phyloP scores from a whole-genome alignment of 2,329 filamentous ascomycete genomes.

The Ophiostoma novo-ulmi region DNA sequence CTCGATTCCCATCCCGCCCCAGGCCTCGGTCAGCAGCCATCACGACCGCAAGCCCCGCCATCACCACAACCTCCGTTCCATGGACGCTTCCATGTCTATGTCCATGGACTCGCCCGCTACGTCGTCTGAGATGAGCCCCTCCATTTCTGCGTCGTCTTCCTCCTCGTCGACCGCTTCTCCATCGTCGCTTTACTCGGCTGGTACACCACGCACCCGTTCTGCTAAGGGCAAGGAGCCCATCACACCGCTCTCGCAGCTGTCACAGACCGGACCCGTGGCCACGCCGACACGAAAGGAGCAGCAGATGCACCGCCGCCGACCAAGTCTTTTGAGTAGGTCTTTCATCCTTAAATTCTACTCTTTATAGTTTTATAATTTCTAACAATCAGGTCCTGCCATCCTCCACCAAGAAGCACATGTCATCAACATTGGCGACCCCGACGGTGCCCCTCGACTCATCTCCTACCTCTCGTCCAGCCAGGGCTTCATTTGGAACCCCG shows the following conservation, averaged over 20 bases:
- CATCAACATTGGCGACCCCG: slow-evolving; percentile 69
- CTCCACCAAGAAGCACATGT: slow-evolving; percentile 73
- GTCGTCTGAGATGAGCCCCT: slow-evolving; percentile 22
- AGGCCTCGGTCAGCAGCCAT: slow-evolving; percentile 24
- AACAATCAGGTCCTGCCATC: slow-evolving; percentile 59
- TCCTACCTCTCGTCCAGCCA: slow-evolving; percentile 75
- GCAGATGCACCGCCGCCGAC: slow-evolving; percentile 51
- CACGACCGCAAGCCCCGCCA: slow-evolving; percentile 24
- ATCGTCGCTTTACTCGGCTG: slow-evolving; percentile 45
- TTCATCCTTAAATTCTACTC: not conserved
- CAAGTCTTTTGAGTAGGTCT: slow-evolving; percentile 57
- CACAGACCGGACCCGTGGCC: slow-evolving; percentile 37
- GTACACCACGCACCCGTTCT: slow-evolving; percentile 49
- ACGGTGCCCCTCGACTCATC: slow-evolving; percentile 68
- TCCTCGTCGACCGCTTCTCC: slow-evolving; percentile 32
- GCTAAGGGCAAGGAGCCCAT: slow-evolving; percentile 44
- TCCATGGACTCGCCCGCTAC: slow-evolving; percentile 19
- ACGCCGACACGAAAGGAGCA: slow-evolving; percentile 38
- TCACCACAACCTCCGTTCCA: slow-evolving; percentile 23
- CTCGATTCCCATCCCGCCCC: slow-evolving; percentile 62
- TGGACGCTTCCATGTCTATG: slow-evolving; percentile 16
- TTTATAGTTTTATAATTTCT: slow-evolving; percentile 29
- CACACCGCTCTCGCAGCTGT: slow-evolving; percentile 25
- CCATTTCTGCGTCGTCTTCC: slow-evolving; percentile 39
- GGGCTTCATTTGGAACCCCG: slow-evolving; percentile 79